Evolutionary conservation across 345 rosid genomes (phyloP), one percentile per base, ranked within the genome.

Genomic region (Lagerstroemia speciosa): DNA sequence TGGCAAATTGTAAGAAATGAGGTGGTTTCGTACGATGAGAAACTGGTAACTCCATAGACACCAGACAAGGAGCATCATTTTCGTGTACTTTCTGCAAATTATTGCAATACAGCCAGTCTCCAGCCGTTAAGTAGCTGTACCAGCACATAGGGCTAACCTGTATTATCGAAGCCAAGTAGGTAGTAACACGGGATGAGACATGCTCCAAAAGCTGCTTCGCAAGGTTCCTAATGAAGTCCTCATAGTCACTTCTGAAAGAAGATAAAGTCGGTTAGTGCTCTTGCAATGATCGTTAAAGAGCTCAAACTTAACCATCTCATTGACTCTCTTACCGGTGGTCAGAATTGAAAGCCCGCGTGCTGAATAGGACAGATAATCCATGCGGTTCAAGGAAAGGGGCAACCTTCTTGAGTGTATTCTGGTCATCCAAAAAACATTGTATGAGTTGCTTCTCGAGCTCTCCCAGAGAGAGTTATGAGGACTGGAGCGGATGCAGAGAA

Each of bases 181-280:
- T 80, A 70, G 81, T 93, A 33, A 91, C 83, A 76, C 97, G 84
- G 68, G 90, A 81, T 15, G 89, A 78, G 71, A 85, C 77, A 67
- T 84, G 84, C 37, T 79, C 93, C 69, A 79, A 69, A 52, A 91
- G 77, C 67, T 79, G 89, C 82, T 78, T 81, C 40, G 96, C 71
- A 69, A 91, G 77, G 70, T 91, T 96, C 80, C 98, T 83, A 50
- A 93, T 78, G 62, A 91, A 87, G 83, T 75, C 82, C 81, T 87
- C 91, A 66, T 91, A 93, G 75, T 86, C 91, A 34, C 76, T 83
- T 68, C 97, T 93, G 84, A 14, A 58, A 10, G 63, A 58, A 29
- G 63, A 58, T 30, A 20, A 30, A 11, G 33, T 14, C 34, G 63
- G 19, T 58, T 58, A 58, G 29, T 29, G 11, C 12, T 30, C 33